These are phyloP conservation scores for Suillus sp. DNA, from an alignment of 768 basidiomycete genomes.

Conservation along the genomic window DNA sequence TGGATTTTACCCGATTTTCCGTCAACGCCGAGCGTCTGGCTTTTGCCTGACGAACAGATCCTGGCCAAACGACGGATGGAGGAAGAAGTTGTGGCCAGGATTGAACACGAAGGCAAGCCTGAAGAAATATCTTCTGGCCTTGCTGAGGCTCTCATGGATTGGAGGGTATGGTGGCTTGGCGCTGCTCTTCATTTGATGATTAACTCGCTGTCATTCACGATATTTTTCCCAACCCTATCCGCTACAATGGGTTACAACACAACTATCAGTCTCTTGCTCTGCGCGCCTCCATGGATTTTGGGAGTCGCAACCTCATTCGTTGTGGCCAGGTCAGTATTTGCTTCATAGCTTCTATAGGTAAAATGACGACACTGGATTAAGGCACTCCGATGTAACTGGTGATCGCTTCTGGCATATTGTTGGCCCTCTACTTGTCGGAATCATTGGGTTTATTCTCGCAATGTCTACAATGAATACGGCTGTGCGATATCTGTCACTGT, in stretches of 20 bases:
- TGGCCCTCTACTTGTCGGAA: slow-evolving; percentile 52
- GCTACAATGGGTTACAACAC: slow-evolving; percentile 66
- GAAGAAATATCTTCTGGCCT: slow-evolving; percentile 46
- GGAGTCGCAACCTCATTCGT: slow-evolving; percentile 59
- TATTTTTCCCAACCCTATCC: slow-evolving; percentile 76
- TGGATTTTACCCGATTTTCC: slow-evolving; percentile 78
- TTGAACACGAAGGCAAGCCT: slow-evolving; percentile 45
- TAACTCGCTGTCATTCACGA: slow-evolving; percentile 72
- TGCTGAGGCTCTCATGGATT: slow-evolving; percentile 60
- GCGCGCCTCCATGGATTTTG: slow-evolving; percentile 74
- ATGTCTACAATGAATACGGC: slow-evolving; percentile 63
- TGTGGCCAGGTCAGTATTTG: slow-evolving; percentile 44
- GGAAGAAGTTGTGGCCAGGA: slow-evolving; percentile 59
- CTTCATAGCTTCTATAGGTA: neutral
- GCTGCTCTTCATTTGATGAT: slow-evolving; percentile 58
- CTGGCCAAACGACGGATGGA: slow-evolving; percentile 59
- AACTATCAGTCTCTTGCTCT: slow-evolving; percentile 67
- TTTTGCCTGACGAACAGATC: slow-evolving; percentile 54
- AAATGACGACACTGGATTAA: slow-evolving; percentile 22
- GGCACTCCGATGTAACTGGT: slow-evolving; percentile 68
- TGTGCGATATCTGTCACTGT: slow-evolving; percentile 67
- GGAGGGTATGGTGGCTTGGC: slow-evolving; percentile 82
- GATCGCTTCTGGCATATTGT: slow-evolving; percentile 77
- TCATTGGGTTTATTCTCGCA: slow-evolving; percentile 67
- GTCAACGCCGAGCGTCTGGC: slow-evolving; percentile 55